Conservation (phyloP, 1,284 basidiomycete species). For the Austroboletus niveus region DNA sequence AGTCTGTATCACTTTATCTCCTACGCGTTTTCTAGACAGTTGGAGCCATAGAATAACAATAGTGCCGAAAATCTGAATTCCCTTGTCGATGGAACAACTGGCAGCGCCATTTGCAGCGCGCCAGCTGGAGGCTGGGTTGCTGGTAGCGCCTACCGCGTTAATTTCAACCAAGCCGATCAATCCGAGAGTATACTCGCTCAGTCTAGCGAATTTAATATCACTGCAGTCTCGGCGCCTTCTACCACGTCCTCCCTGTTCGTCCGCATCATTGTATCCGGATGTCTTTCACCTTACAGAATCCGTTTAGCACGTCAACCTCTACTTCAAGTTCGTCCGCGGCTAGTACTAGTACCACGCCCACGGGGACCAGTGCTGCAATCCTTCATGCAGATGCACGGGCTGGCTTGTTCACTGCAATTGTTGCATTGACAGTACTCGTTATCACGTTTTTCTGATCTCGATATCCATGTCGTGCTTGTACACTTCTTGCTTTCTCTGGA, state of each 20-base stretch:
- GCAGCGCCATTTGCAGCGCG: conserved; percentile 40
- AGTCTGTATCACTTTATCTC: conserved; percentile 13
- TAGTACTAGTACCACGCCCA: conserved; percentile 21
- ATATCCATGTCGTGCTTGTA: background rate
- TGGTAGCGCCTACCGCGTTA: conserved; percentile 62
- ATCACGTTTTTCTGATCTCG: conserved; percentile 16
- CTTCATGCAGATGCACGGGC: conserved; percentile 21
- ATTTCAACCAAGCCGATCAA: conserved; percentile 54
- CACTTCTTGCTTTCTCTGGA: background rate
- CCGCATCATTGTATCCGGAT: background rate
- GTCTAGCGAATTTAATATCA: conserved; percentile 58
- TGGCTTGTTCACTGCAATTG: conserved; percentile 30
- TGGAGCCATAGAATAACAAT: conserved; percentile 25
- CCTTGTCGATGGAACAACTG: conserved; percentile 44
- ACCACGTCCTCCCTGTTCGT: conserved; percentile 22
- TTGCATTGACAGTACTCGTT: conserved; percentile 29
- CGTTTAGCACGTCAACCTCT: conserved; percentile 18
- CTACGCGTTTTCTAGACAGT: background rate
- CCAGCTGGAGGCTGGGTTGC: conserved; percentile 59
- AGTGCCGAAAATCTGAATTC: conserved; percentile 46
- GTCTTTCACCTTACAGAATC: conserved; percentile 7
- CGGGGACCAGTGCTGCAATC: conserved; percentile 30
- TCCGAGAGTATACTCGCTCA: conserved; percentile 61
- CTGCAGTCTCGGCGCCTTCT: conserved; percentile 23
- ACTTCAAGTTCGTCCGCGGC: conserved; percentile 10